Base-by-base conservation (phyloP, 345 rosid species). In the Barbarea vulgaris region DNA sequence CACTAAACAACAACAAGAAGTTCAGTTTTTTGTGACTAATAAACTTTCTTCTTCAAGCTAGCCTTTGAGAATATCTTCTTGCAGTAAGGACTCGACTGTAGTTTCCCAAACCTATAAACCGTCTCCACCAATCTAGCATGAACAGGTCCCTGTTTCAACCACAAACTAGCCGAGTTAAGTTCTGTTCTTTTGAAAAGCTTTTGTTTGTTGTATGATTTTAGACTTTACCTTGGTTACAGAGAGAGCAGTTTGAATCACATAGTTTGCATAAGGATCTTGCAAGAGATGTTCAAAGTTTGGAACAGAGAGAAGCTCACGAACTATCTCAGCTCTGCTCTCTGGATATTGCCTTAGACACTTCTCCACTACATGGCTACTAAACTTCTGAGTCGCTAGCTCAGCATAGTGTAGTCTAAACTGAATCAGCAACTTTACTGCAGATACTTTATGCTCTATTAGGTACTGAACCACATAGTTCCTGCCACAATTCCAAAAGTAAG, bases 401-500 rank as follows among this genome's bases (percentile, higher is more conserved):
- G 81, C 83, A 25, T 82, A 91, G 80, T 86, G 84, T 55, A 78
- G 85, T 60, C 83, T 77, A 69, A 87, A 79, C 68, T 80, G 86
- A 41, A 80, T 59, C 59, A 75, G 72, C 65, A 73, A 81, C 24
- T 51, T 51, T 11, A 42, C 77, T 42, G 84, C 51, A 55, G 89
- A 81, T 48, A 68, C 67, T 47, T 85, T 79, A 6, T 81, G 83
- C 80, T 88, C 90, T 47, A 88, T 84, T 31, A 91, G 75, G 70
- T 77, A 87, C 67, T 91, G 97, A 52, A 88, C 86, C 58, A 88
- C 97, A 78, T 91, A 91, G 75, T 88, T 91, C 83, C 97, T 89
- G 87, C 48, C 48, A 72, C 4, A 62, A 27, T 9, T 37, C 60
- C 54, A 70, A 22, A 53, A 6, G 10, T n/a, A n/a, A 22, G 24